Evolutionary conservation across 192 early-diverging fungal genomes (phyloP).

Genomic region (Podila verticillata): DNA sequence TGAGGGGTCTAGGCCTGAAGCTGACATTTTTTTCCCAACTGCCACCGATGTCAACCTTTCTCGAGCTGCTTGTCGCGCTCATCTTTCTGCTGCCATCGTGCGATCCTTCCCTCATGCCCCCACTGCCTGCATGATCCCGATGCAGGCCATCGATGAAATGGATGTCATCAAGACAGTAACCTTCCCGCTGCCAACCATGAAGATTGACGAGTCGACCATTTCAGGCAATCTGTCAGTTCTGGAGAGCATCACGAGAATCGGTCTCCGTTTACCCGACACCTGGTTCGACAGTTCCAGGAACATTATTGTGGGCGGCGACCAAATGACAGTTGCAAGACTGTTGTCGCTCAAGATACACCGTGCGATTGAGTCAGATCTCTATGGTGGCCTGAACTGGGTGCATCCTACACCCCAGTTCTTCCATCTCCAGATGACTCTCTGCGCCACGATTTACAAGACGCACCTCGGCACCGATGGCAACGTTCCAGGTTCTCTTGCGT

Average conservation of each 20-base stretch:
- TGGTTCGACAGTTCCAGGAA: conserved; percentile 11
- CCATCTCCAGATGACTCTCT: not conserved
- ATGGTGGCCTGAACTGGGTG: conserved; percentile 15
- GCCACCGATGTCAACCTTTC: conserved; percentile 6
- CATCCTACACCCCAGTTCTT: conserved; percentile 7
- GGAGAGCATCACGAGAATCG: conserved; percentile 8
- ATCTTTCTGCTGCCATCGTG: conserved; percentile 8
- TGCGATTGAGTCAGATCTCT: not conserved
- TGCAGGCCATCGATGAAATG: conserved; percentile 5
- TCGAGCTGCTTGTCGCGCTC: not conserved
- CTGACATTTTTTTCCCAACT: conserved; percentile 8
- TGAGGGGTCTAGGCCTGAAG: not conserved
- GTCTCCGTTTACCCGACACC: conserved; percentile 1
- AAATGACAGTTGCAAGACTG: conserved; percentile 18
- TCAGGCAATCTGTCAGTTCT: conserved; percentile 16
- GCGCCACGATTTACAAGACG: conserved; percentile 5
- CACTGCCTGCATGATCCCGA: not conserved
- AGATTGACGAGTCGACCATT: conserved; percentile 18
- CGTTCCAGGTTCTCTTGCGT: conserved; percentile 9
- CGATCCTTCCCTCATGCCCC: conserved; percentile 6
- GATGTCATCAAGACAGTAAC: conserved; percentile 1
- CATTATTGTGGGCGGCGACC: conserved; percentile 14
- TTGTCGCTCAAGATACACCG: conserved; percentile 16
- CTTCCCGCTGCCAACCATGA: conserved; percentile 22
- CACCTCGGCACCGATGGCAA: conserved; percentile 9